Evolutionary conservation across 2,329 filamentous ascomycete genomes (phyloP), one percentile per base, ranked within the genome.

Genomic region (Alternaria novae-zelandiae): DNA sequence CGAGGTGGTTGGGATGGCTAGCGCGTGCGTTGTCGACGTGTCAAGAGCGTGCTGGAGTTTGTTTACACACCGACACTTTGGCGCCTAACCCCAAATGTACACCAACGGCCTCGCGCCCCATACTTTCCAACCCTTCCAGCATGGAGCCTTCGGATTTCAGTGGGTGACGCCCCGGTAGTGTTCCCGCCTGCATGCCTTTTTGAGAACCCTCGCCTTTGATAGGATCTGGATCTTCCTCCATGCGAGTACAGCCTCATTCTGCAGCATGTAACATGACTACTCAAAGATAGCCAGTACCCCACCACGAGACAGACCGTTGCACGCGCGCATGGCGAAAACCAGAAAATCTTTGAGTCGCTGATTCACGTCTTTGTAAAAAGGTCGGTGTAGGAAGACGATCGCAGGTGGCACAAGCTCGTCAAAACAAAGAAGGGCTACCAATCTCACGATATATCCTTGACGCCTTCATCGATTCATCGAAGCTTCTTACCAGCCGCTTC

Each of bases 11-110:
- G 49, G 49, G 49, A 53, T 53, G 49, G 49, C 55, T 46, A 59
- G 64, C 57, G 69, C 30, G 70, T 72, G 71, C 68, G 70, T 65
- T 70, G 70, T 65, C 70, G 61, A 63, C 61, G 61, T 63, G 61
- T 60, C 61, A 63, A 54, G 43, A 63, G 56, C 49, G 55, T 54
- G 66, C 64, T 67, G 59, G 64, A 58, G 54, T 58, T 67, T 69
- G 65, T 66, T 63, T 66, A 69, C 66, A 60, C 67, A 68, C 65
- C 64, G 67, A 62, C 54, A 63, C 49, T 55, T 62, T 62, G 43
- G 59, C 56, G 56, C 54, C 67, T 69, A 69, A 69, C 69, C 62
- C 43, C 36, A 69, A 57, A 54, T 26, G 63, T 53, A 55, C 25
- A 44, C 36, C 20, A 61, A 63, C 58, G 61, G 64, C 9, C 20